Percentiles rank a stretch among this genome's conserved stretches.
These are phyloP conservation scores for Lablab purpureus DNA, from an alignment of 306 rosid genomes.

Conservation along the genomic window DNA sequence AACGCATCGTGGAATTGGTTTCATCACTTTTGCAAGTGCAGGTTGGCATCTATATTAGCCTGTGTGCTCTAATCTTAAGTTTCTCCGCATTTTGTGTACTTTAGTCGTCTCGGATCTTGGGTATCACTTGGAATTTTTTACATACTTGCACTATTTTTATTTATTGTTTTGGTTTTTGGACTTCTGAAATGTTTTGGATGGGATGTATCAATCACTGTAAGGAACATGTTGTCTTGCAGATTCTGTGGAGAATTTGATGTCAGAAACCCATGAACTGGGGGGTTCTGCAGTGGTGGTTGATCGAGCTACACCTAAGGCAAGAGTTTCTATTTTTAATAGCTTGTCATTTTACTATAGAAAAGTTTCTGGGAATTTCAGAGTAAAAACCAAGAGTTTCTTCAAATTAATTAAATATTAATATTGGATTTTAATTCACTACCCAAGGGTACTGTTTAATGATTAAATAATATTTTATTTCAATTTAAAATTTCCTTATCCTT, in stretches of 20 bases:
- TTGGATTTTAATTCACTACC: constrained; percentile 14
- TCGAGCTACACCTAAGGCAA: constrained; percentile 97
- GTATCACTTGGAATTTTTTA: constrained; percentile 11
- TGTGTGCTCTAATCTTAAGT: constrained; percentile 25
- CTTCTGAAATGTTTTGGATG: background rate
- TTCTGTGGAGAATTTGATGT: constrained; percentile 91
- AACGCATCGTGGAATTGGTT: constrained; percentile 94
- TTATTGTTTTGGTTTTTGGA: background rate
- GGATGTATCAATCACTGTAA: constrained; percentile 32
- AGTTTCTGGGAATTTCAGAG: constrained; percentile 18
- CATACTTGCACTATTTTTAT: background rate
- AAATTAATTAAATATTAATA: constrained; percentile 8
- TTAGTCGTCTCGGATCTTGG: background rate
- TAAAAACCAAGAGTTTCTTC: background rate
- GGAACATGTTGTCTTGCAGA: constrained; percentile 61
- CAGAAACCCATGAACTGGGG: constrained; percentile 89
- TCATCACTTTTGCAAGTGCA: constrained; percentile 92
- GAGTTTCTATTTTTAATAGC: constrained; percentile 45
- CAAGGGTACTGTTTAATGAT: background rate
- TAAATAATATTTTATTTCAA: constrained; percentile 12
- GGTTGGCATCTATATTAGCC: constrained; percentile 58
- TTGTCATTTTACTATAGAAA: constrained; percentile 21
- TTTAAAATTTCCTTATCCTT: constrained; percentile 5
- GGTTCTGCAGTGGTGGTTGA: constrained; percentile 95
- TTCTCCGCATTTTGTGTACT: constrained; percentile 5